Evolutionary conservation across 345 rosid species (phyloP), one percentile per base, ranked within the genome.

Genomic region (Gossypium ekmanianum): DNA sequence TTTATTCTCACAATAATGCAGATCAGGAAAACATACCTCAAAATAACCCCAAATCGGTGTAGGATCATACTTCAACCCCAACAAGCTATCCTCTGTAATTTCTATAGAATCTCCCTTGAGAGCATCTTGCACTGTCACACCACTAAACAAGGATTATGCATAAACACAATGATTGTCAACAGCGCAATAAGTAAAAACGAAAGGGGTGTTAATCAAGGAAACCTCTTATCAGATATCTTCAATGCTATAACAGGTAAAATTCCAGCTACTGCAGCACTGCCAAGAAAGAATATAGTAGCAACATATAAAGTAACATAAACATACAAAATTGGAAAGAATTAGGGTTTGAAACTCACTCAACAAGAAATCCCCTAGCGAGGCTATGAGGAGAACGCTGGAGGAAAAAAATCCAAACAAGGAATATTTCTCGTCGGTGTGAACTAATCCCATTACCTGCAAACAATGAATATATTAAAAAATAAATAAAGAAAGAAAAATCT

Each of bases 251-350:
- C 87, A 45, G 97, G 98, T 86, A 95, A 84, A 78, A 86, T 65
- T 68, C 99, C 98, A 73, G 99, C 94, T 24, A 95, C 13, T 75
- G 97, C 97, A 61, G 97, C 96, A 86, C 99, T 95, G 48, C 99
- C 99, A 24, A 95, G 80, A 83, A 95, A 95, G 75, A 24, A 24
- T 24, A 24, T 2, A 24, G 26, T 24, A 24, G 26, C 26, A 24
- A 24, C 26, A 24, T 24, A 1, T 24, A 24, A 24, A 24, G 2
- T 24, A 24, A 24, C 26, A 24, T 24, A 24, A 24, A 24, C 2
- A 24, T 24, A 24, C 26, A 24, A 24, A 24, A 24, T 24, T 24
- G 26, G 26, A 24, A 24, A 24, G 26, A 24, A 24, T 24, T 24
- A 24, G 26, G 26, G 26, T 24, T 24, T 24, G 26, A 24, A 24